Evolutionary conservation across 2,329 filamentous ascomycete species (phyloP), one percentile per base, ranked within the genome.

Genomic region (Capronia americana): DNA sequence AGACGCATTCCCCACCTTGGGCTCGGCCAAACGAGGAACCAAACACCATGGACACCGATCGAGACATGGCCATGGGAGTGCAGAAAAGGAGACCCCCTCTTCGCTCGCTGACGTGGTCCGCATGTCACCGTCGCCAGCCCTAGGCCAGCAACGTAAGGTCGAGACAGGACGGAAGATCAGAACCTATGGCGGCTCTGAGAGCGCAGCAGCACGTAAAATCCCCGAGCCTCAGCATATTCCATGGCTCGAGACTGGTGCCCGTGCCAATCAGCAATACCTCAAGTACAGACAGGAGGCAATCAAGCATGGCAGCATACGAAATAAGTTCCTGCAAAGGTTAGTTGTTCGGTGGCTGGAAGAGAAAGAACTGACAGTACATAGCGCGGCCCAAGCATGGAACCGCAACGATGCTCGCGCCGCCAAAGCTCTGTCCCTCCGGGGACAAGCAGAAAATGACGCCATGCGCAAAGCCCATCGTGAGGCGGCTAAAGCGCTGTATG

Each of bases 391-490:
- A 84, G 95, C 95, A 24, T 99, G 95, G 94, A 97, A 98, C 77
- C 91, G 95, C 65, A 98, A 97, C 74, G 95, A 99, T 77, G 94
- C 95, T 48, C 90, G 95, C 69, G 94, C 95, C 20, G 95, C 95
- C 67, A 98, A 98, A 81, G 94, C 94, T 34, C 86, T 98, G 57
- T 97, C 92, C 74, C 87, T 98, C 54, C 90, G 95, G 32, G 95
- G 95, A 12, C 95, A 98, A 79, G 95, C 92, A 73, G 95, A 99
- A 81, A 98, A 99, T 74, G 92, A 96, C 72, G 85, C 96, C 44
- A 99, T 99, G 95, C 89, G 93, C 70, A 96, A 97, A 81, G 94
- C 93, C 54, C 95, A 99, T 76, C 90, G 95, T 55, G 93, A 98
- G 80, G 95, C 95, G 10, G 95, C 95, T 24, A 88, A 90, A 41